Evolutionary conservation across 2,329 filamentous ascomycete genomes (phyloP), one percentile per base, ranked within the genome.

Genomic region (Colletotrichum tabaci): DNA sequence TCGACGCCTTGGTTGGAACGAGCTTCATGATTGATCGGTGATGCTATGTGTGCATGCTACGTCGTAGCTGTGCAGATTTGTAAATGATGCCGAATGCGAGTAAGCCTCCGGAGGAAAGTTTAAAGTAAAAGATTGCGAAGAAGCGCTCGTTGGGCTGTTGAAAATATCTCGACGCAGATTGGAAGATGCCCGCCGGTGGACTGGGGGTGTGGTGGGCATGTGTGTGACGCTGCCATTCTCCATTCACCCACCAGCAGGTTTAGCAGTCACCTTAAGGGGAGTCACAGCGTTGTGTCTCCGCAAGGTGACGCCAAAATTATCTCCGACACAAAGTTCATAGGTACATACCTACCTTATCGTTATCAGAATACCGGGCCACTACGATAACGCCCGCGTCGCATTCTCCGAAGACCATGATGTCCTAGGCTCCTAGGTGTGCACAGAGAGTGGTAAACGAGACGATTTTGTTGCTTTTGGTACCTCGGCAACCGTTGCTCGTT

Each of bases 1-100:
- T 80, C 63, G 81, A 79, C 57, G 81, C 75, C 72, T 80, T 80
- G 61, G 81, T 80, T 52, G 80, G 78, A 62, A 83, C 76, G 62
- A 84, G 77, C 79, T 84, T 84, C 83, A 85, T 62, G 38, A 13
- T 10, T 38, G 15, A 26, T 42, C 10, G 44, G 35, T 7, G 47
- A 64, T 23, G 18, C 40, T 47, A n/a, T 30, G 47, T 38, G 21
- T 21, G 55, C 16, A 55, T 60, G 46, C 35, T 13, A 23, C 38
- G n/a, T n/a, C 42, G 44, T 4, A 44, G 6, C 12, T 23, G 9
- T 42, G 21, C 15, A 9, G n/a, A 15, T 40, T 18, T 13, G 53
- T 46, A 21, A 69, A 38, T 16, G 30, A 46, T 13, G 53, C 30
- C 16, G 7, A 53, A 35, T 2, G 35, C 35, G 35, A 10, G 35